Evolutionary conservation across 495 filamentous ascomycete genomes (phyloP).

Genomic region (Penicillium malachiteum): DNA sequence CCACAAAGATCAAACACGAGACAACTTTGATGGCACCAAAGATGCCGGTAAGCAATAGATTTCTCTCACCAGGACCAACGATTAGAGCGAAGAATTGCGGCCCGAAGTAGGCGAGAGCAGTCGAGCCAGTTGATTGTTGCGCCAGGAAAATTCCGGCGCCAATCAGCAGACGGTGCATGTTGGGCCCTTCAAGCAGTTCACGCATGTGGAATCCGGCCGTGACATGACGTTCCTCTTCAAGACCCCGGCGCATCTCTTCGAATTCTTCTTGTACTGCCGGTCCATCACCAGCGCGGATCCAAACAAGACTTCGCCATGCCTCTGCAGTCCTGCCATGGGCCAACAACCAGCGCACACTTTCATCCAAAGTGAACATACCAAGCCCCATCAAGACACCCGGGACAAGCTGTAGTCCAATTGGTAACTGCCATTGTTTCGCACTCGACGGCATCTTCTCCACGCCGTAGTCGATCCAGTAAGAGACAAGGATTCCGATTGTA

Average conservation of each 20-base stretch:
- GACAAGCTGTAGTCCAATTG: constrained; percentile 52
- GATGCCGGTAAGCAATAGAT: constrained; percentile 49
- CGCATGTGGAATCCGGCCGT: constrained; percentile 40
- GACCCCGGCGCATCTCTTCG: constrained; percentile 40
- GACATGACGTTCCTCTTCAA: constrained; percentile 43
- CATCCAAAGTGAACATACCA: constrained; percentile 47
- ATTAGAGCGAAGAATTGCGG: constrained; percentile 57
- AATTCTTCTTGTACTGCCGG: constrained; percentile 43
- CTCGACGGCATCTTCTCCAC: constrained; percentile 58
- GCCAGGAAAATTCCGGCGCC: constrained; percentile 43
- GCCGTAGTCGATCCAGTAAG: constrained; percentile 56
- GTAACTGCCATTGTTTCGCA: constrained; percentile 51
- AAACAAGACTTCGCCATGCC: constrained; percentile 48
- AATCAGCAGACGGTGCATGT: constrained; percentile 41
- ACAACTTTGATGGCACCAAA: constrained; percentile 53
- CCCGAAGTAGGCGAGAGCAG: constrained; percentile 52
- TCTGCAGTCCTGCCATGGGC: constrained; percentile 38
- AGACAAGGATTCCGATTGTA: constrained; percentile 50
- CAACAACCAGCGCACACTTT: constrained; percentile 54
- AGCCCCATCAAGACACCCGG: constrained; percentile 51
- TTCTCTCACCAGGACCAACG: constrained; percentile 40
- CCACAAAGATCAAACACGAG: constrained; percentile 47
- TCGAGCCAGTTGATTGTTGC: constrained; percentile 55
- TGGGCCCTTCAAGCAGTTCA: constrained; percentile 45
- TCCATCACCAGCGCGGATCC: constrained; percentile 46